phyloP scores from a whole-genome alignment of 1,139 yeast genomes.

The Yamadazyma friedrichii region DNA sequence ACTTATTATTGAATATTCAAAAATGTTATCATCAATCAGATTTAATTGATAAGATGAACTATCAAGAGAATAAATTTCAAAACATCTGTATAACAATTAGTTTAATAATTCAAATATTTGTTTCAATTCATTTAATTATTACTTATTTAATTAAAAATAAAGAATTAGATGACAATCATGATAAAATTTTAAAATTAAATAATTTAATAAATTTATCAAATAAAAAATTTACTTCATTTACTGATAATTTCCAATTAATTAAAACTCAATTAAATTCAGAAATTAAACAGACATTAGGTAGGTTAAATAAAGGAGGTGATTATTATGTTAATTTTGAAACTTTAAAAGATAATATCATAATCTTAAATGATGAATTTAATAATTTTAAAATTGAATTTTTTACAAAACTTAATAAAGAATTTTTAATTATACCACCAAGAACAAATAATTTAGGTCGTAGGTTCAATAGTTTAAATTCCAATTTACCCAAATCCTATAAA shows the following conservation, averaged over 20 bases:
- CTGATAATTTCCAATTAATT: conserved; percentile 5
- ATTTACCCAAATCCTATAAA: no score
- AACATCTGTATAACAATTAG: conserved; percentile 13
- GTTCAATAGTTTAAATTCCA: background rate
- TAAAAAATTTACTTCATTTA: background rate
- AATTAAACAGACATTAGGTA: conserved; percentile 13
- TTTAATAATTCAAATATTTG: conserved; percentile 16
- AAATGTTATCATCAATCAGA: conserved; percentile 24
- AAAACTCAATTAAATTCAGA: background rate
- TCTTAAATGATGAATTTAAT: conserved; percentile 15
- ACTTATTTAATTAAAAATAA: conserved; percentile 6
- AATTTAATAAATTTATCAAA: background rate
- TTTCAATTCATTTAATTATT: conserved; percentile 14
- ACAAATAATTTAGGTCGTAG: background rate
- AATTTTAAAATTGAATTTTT: conserved; percentile 14
- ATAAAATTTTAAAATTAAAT: background rate
- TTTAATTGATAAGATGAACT: conserved; percentile 12
- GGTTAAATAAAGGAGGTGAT: conserved; percentile 21
- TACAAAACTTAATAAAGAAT: conserved; percentile 10
- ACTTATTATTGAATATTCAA: conserved; percentile 22
- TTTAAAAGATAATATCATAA: conserved; percentile 9
- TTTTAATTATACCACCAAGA: conserved; percentile 12
- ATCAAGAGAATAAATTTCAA: conserved; percentile 8
- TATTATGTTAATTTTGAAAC: conserved; percentile 14
- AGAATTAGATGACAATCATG: background rate